These are phyloP conservation scores for Metschnikowia santaceciliae DNA, from an alignment of 805 yeast species.

Conservation along the genomic window DNA sequence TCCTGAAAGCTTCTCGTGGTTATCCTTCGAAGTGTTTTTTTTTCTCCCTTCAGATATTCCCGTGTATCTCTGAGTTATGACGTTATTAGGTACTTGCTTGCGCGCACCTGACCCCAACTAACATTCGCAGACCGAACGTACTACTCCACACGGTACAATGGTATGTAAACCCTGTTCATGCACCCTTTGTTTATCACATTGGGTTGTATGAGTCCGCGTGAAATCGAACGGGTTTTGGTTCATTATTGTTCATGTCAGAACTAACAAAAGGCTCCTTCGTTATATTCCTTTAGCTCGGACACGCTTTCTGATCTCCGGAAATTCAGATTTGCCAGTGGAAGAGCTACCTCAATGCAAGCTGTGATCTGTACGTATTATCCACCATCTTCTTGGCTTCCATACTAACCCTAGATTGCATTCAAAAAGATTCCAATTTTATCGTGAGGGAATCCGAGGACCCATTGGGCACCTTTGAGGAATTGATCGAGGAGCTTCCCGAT, in stretches of 20 bases:
- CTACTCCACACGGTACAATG: conserved; percentile 1
- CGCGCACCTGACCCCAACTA: conserved; percentile 3
- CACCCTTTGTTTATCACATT: neutral
- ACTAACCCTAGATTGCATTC: conserved; percentile 45
- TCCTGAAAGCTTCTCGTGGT: no score
- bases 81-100: neutral
- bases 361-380: conserved; percentile 45
- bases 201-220: neutral
- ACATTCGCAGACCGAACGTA: neutral
- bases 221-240: neutral
- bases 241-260: neutral
- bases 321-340: conserved; percentile 69
- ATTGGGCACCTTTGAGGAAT: conserved; percentile 53
- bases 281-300: conserved; percentile 61
- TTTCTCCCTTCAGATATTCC: neutral
- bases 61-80: neutral
- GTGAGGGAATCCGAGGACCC: conserved; percentile 44
- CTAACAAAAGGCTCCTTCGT: conserved; percentile 27
- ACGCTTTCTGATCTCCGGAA: conserved; percentile 59
- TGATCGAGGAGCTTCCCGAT: conserved; percentile 76
- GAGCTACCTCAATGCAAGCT: conserved; percentile 60
- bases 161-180: neutral
- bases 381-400: neutral
- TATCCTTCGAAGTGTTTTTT: neutral
- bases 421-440: conserved; percentile 50